phyloP scores from a whole-genome alignment of 225 moss, liverwort and hornwort genomes.

The Bryum argenteum region DNA sequence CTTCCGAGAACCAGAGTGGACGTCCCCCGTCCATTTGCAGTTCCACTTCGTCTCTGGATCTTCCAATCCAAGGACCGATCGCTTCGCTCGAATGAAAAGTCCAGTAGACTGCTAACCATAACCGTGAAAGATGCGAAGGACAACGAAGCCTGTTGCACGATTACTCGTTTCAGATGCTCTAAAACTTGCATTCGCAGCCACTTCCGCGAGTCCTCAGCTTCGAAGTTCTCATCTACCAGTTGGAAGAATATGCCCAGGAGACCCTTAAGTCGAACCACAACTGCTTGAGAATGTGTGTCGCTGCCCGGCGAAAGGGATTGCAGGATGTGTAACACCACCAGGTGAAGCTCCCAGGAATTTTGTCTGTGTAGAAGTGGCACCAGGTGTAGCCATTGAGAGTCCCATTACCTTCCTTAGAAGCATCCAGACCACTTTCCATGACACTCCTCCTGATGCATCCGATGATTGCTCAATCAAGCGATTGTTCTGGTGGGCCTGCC shows the following conservation, averaged over 20 bases:
- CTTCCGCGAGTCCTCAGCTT: conserved; percentile 33
- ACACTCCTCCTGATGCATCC: conserved; percentile 48
- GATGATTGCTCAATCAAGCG: conserved; percentile 27
- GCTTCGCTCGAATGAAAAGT: conserved; percentile 84
- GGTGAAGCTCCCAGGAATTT: conserved; percentile 74
- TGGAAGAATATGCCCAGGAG: conserved; percentile 77
- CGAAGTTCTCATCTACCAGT: conserved; percentile 56
- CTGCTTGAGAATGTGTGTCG: conserved; percentile 68
- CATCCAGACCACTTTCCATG: conserved; percentile 78
- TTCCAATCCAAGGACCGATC: conserved; percentile 48
- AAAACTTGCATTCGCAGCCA: conserved; percentile 74
- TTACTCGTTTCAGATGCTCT: conserved; percentile 91
- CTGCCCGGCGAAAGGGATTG: conserved; percentile 63
- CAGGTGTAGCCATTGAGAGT: conserved; percentile 79
- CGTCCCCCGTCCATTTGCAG: conserved; percentile 52
- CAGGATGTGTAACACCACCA: conserved; percentile 74
- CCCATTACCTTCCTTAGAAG: conserved; percentile 66
- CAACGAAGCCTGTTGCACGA: conserved; percentile 74
- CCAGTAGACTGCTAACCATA: conserved; percentile 89
- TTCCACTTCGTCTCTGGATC: conserved; percentile 54
- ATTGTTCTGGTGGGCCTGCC: conserved; percentile 59
- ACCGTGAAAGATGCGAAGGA: conserved; percentile 76
- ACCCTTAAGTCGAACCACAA: conserved; percentile 82
- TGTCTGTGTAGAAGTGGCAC: conserved; percentile 73
- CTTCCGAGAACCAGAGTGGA: conserved; percentile 68